Conservation (phyloP, 2,329 filamentous ascomycete species). For the Westerdykella aurantiaca region DNA sequence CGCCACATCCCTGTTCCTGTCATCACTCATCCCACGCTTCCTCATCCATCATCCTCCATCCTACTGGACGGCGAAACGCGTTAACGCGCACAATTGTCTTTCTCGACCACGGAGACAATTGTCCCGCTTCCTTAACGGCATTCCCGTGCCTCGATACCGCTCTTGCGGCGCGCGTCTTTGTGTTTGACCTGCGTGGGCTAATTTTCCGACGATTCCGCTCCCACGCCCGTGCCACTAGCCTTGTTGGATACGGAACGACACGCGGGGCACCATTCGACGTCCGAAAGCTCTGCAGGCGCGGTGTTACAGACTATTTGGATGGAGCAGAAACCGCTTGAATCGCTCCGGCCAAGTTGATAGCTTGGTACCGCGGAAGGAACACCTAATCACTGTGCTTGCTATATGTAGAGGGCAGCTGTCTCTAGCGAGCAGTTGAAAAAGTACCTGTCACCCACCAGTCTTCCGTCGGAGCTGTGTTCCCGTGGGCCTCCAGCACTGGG, state of each 20-base stretch:
- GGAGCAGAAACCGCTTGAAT: constrained; percentile 22
- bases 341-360: constrained; percentile 22
- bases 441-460: constrained; percentile 2
- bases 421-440: constrained; percentile 5
- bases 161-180: constrained; percentile 4
- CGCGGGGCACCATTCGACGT: constrained; percentile 9
- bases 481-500: constrained; percentile 1
- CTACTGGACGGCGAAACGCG: too few species aligned
- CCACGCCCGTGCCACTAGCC: constrained; percentile 14
- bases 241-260: constrained; percentile 17
- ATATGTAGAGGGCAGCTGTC: constrained; percentile 19
- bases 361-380: constrained; percentile 12
- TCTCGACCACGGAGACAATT: constrained; percentile 17
- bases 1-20: too few species aligned
- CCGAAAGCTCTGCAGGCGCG: constrained; percentile 11
- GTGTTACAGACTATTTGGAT: constrained; percentile 21
- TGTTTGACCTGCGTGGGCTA: constrained; percentile 11
- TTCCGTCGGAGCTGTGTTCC: constrained; percentile 3
- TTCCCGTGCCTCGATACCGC: constrained; percentile 11
- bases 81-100: not conserved
- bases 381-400: constrained; percentile 16
- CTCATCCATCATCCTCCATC: too few species aligned
- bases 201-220: constrained; percentile 16
- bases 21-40: too few species aligned
- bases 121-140: constrained; percentile 15